Evolutionary conservation across 2,329 filamentous ascomycete species (phyloP).

Genomic region (Cryphonectria carpinicola): DNA sequence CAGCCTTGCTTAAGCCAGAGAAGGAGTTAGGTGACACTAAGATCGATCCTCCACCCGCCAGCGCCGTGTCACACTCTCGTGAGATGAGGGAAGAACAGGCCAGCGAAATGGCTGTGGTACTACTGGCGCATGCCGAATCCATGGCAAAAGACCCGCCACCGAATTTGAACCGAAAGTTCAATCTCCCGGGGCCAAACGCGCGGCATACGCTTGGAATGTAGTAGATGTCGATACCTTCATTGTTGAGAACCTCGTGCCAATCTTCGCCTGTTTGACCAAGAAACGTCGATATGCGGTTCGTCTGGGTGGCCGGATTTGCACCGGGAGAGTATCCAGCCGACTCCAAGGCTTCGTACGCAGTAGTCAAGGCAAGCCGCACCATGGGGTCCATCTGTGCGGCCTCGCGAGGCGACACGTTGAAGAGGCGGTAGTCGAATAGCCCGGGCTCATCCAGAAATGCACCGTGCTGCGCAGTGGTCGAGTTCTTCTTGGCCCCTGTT

Average conservation of each 20-base stretch:
- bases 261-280: constrained; percentile 64
- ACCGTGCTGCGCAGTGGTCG: constrained; percentile 65
- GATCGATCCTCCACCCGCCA: constrained; percentile 66
- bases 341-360: constrained; percentile 27
- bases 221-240: constrained; percentile 34
- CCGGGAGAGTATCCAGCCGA: constrained; percentile 50
- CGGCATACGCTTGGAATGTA: constrained; percentile 37
- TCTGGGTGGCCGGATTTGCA: constrained; percentile 28
- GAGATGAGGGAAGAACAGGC: constrained; percentile 58
- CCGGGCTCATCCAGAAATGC: constrained; percentile 19
- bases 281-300: constrained; percentile 63
- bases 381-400: constrained; percentile 26
- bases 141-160: constrained; percentile 40
- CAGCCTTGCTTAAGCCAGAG: constrained; percentile 63
- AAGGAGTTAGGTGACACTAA: constrained; percentile 68
- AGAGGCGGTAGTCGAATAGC: constrained; percentile 27
- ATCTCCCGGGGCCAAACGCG: constrained; percentile 39
- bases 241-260: constrained; percentile 62
- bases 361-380: constrained; percentile 20
- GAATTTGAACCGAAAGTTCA: constrained; percentile 44
- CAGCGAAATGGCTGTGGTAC: constrained; percentile 44
- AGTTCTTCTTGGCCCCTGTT: constrained; percentile 39
- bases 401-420: constrained; percentile 28
- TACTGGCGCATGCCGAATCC: constrained; percentile 46
- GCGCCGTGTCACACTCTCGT: constrained; percentile 66